A percentile compares a stretch with the other conserved stretches of the same genome.
Conservation (phyloP, 2,329 filamentous ascomycete genomes). For the Blumeria graminis region DNA sequence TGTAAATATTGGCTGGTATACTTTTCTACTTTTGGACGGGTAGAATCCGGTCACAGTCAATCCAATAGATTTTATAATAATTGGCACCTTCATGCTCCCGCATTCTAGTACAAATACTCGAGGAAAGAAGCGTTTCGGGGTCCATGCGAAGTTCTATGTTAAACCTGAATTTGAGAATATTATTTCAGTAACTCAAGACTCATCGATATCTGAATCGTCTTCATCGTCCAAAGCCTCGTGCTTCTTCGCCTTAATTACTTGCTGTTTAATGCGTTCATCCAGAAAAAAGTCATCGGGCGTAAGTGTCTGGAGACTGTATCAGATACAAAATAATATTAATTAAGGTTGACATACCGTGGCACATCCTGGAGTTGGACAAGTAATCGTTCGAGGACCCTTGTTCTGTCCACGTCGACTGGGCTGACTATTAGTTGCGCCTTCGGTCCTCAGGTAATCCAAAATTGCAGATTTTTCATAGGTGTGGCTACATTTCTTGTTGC, state of each 20-base stretch:
- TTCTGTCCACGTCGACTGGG: not conserved
- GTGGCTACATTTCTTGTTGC: constrained; percentile 42
- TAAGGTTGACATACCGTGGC: constrained; percentile 21
- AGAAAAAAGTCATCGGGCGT: constrained; percentile 3
- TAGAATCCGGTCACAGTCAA: no score
- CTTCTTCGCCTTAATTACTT: not conserved
- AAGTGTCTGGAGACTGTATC: constrained; percentile 20
- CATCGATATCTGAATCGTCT: not conserved
- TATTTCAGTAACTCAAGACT: not conserved
- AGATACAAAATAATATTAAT: not conserved
- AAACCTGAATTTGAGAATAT: no score
- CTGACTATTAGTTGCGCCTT: constrained; percentile 4
- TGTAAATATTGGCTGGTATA: no score
- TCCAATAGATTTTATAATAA: no score
- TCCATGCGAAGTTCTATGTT: no score
- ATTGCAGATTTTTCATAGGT: constrained; percentile 46
- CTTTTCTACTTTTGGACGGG: no score
- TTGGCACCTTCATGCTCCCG: no score
- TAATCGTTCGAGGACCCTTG: constrained; percentile 15
- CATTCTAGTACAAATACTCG: no score
- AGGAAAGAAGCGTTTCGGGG: no score
- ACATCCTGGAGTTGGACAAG: constrained; percentile 44
- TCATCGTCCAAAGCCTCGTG: not conserved
- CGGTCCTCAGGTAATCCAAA: constrained; percentile 19
- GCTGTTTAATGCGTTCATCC: not conserved